phyloP scores from a whole-genome alignment of 176 grass and related monocot genomes.

The Ananas comosus region DNA sequence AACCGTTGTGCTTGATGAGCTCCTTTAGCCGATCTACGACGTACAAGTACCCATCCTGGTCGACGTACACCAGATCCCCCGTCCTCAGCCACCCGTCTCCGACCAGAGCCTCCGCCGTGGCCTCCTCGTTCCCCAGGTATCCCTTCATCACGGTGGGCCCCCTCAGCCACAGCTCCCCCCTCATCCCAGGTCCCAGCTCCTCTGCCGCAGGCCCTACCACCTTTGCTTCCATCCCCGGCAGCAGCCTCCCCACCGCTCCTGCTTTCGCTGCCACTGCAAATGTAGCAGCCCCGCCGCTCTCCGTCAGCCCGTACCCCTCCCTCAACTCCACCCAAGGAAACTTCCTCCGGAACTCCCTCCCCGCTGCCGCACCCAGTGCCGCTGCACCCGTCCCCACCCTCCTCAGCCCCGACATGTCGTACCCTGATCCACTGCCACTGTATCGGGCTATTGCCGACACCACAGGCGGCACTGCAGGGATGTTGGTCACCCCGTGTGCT shows the following conservation, averaged over 20 bases:
- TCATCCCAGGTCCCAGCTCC: constrained; percentile 7
- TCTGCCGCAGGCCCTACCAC: constrained; percentile 7
- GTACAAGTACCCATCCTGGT: constrained; percentile 33
- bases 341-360: constrained; percentile 4
- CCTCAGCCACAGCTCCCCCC: constrained; percentile 20
- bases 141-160: background rate
- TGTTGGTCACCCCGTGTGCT: no score
- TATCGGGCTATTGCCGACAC: background rate
- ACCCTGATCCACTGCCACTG: background rate
- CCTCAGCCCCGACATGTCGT: constrained; percentile 10
- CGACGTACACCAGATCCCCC: constrained; percentile 31
- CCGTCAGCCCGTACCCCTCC: constrained; percentile 23
- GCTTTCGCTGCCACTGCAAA: background rate
- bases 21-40: constrained; percentile 38
- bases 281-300: background rate
- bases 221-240: constrained; percentile 8
- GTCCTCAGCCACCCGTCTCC: constrained; percentile 30
- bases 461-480: no score
- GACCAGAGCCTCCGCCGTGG: constrained; percentile 18
- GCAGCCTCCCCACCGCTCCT: constrained; percentile 9
- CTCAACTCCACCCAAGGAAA: constrained; percentile 20
- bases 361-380: background rate
- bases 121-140: constrained; percentile 25
- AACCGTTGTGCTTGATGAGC: constrained; percentile 36
- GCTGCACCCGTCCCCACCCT: constrained; percentile 9